Evolutionary conservation across 2,329 filamentous ascomycete genomes (phyloP).

Genomic region (Alternaria arbusti): DNA sequence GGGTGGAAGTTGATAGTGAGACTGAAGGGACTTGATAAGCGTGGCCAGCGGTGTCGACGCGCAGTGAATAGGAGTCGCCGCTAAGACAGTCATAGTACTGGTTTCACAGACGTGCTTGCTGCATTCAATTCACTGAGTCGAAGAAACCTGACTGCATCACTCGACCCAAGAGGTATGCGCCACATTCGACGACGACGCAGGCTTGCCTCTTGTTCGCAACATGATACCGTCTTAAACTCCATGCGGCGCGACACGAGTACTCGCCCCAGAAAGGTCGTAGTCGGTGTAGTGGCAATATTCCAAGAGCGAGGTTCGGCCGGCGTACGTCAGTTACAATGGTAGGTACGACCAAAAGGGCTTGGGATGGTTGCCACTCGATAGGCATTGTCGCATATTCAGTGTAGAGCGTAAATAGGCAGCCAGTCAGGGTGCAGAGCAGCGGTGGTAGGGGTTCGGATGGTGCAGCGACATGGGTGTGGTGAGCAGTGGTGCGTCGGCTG

Average conservation of each 20-base stretch:
- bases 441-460: slow-evolving; percentile 10
- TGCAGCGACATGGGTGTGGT: slow-evolving; percentile 20
- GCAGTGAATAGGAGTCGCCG: background rate
- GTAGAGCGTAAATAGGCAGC: slow-evolving; percentile 6
- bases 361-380: background rate
- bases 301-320: slow-evolving; percentile 6
- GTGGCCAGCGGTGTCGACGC: background rate
- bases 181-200: background rate
- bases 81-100: background rate
- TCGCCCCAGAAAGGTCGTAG: background rate
- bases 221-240: background rate
- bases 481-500: slow-evolving; percentile 9
- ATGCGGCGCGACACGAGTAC: background rate
- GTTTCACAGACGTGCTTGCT: background rate
- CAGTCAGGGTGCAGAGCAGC: slow-evolving; percentile 3
- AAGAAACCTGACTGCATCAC: background rate
- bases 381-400: slow-evolving; percentile 5
- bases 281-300: background rate
- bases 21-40: background rate
- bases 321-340: background rate
- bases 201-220: background rate
- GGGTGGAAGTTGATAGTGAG: background rate
- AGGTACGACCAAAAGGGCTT: background rate
- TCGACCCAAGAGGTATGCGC: background rate
- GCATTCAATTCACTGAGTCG: background rate